Evolutionary conservation across 148 eudicot genomes (phyloP), one percentile per base, ranked within the genome.

Genomic region (Pharnaceum exiguum): DNA sequence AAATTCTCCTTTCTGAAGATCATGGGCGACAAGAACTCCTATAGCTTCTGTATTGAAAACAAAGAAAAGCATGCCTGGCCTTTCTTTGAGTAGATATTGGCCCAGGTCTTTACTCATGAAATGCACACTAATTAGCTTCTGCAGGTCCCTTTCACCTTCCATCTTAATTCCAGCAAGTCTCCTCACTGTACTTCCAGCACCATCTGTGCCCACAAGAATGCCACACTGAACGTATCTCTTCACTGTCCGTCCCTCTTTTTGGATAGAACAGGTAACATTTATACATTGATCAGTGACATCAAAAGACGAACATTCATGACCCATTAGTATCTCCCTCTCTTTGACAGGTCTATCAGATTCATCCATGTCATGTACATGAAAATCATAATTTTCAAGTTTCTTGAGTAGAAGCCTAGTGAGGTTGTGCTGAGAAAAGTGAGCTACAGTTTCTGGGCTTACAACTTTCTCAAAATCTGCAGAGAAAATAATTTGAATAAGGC

Each of bases 21-120:
- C 95, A 82, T 89, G 99, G 70, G 99, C 96, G 62, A 93, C 96
- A 51, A 93, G 81, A 73, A 93, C 96, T 19, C 99, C 99, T 7
- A 93, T 93, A 31, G 91, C 96, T 60, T 82, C 87, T 10, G 88
- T 83, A 63, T 93, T 93, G 58, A 93, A 93, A 64, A 93, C 75
- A 68, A 93, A 93, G 67, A 83, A 93, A 16, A 93, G 75, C 99
- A 93, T 93, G 42, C 96, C 99, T 21, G 95, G 95, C 71, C 89
- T 88, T 71, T 89, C 79, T 56, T 69, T 70, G 40, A 83, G 84
- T 35, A 93, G 54, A 66, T 85, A 93, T 70, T 66, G 59, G 18
- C 99, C 99, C 16, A 93, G 80, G 40, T 71, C 75, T 69, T 65
- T 76, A 71, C 95, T 83, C 42, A 55, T 26, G 51, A 93, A 93